phyloP scores from a whole-genome alignment of 1,284 basidiomycete genomes.

The Fomitopsis schrenkii region DNA sequence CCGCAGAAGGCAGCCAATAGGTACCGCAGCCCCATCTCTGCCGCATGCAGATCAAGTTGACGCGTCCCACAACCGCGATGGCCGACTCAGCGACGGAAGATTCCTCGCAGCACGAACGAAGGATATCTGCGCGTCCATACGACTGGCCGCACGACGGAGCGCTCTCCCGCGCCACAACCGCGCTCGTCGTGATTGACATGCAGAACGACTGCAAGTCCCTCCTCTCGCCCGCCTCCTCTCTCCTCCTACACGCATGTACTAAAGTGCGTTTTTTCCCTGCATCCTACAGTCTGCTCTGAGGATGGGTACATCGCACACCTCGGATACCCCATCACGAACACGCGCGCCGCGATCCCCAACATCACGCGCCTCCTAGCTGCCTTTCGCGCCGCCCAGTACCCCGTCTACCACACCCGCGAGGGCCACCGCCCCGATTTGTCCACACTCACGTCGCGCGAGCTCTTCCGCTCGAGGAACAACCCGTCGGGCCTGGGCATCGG shows the following conservation, averaged over 20 bases:
- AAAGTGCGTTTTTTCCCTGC: neutral
- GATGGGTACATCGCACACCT: constrained; percentile 5
- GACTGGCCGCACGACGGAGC: constrained; percentile 6
- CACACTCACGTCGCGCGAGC: constrained; percentile 8
- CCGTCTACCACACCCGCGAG: constrained; percentile 10
- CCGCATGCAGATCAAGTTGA: too few relatives aligned
- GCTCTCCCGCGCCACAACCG: constrained; percentile 1
- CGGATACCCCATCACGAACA: constrained; percentile 2
- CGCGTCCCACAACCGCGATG: too few relatives aligned
- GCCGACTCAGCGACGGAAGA: too few relatives aligned
- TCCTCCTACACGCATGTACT: neutral
- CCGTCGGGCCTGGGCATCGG: constrained; percentile 6
- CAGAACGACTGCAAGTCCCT: constrained; percentile 10
- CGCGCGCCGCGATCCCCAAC: constrained; percentile 4
- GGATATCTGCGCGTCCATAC: neutral
- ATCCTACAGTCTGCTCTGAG: constrained; percentile 4
- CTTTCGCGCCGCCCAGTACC: constrained; percentile 5
- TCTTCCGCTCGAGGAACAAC: constrained; percentile 4
- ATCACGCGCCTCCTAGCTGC: constrained; percentile 3
- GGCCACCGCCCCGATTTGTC: constrained; percentile 10
- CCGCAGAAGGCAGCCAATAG: too few relatives aligned
- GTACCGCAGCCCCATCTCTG: too few relatives aligned
- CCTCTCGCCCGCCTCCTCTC: neutral
- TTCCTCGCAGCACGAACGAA: neutral
- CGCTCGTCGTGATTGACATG: constrained; percentile 9